phyloP scores from a whole-genome alignment of 768 basidiomycete genomes.

The Pleurotus ostreatus region DNA sequence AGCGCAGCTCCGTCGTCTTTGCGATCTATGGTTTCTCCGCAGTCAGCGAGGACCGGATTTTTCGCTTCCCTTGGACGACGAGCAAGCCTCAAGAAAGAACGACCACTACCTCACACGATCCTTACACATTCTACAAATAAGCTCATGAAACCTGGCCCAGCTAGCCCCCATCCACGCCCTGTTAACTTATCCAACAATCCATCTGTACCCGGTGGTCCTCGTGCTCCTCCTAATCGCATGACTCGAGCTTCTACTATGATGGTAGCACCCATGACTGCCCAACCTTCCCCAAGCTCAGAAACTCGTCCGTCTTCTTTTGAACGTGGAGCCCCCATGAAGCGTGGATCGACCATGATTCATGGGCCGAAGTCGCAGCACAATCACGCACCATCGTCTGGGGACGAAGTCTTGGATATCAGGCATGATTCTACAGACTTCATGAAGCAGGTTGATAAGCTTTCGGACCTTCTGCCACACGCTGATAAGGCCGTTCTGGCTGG shows the following conservation, averaged over 20 bases:
- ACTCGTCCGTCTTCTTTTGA: constrained; percentile 12
- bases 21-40: constrained; percentile 42
- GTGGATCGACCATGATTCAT: constrained; percentile 37
- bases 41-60: constrained; percentile 50
- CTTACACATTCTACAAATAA: constrained; percentile 31
- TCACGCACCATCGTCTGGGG: not conserved
- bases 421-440: constrained; percentile 50
- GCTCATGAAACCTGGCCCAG: constrained; percentile 17
- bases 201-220: constrained; percentile 69
- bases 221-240: constrained; percentile 60
- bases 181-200: constrained; percentile 35
- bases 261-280: constrained; percentile 20
- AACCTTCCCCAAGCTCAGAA: constrained; percentile 20
- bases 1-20: constrained; percentile 45
- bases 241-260: constrained; percentile 65
- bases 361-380: constrained; percentile 15
- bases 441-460: constrained; percentile 67
- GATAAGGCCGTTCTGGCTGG: constrained; percentile 62
- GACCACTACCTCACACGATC: constrained; percentile 22
- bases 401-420: constrained; percentile 28
- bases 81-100: constrained; percentile 48
- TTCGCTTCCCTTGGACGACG: constrained; percentile 75
- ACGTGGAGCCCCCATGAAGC: constrained; percentile 24
- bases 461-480: constrained; percentile 68
- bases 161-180: constrained; percentile 13